These are phyloP conservation scores for Hypoxylon sp. DNA, from an alignment of 2,329 filamentous ascomycete genomes.

Conservation along the genomic window DNA sequence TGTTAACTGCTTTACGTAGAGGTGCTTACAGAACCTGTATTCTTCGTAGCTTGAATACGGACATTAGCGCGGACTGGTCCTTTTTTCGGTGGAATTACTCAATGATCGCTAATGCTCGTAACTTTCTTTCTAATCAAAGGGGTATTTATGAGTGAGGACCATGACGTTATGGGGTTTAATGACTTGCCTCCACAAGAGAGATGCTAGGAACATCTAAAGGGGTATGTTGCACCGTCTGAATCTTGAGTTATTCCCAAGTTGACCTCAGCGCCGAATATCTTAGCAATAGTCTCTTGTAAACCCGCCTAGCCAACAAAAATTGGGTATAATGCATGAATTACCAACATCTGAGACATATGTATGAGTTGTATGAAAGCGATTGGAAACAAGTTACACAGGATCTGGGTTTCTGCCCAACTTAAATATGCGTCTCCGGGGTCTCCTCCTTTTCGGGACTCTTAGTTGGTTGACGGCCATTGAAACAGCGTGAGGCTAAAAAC, in stretches of 20 bases:
- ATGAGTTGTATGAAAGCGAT: neutral
- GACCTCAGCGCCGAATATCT: neutral
- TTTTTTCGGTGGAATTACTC: neutral
- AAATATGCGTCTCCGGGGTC: slow-evolving; percentile 1
- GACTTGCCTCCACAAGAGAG: neutral
- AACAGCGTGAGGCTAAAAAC: slow-evolving; percentile 26
- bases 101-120: neutral
- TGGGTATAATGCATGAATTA: slow-evolving; percentile 1
- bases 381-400: slow-evolving; percentile 2
- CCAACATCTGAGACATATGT: neutral
- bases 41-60: neutral
- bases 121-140: neutral
- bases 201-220: neutral
- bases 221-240: neutral
- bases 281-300: neutral
- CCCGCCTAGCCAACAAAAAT: neutral
- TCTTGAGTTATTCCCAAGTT: neutral
- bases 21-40: neutral
- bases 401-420: slow-evolving; percentile 1
- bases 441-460: slow-evolving; percentile 2
- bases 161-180: neutral
- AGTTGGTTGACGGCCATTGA: neutral
- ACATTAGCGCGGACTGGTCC: neutral
- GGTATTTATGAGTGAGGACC: neutral
- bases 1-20: neutral